These are phyloP conservation scores for Calonectria naviculata DNA, from an alignment of 2,329 filamentous ascomycete species.

Conservation along the genomic window DNA sequence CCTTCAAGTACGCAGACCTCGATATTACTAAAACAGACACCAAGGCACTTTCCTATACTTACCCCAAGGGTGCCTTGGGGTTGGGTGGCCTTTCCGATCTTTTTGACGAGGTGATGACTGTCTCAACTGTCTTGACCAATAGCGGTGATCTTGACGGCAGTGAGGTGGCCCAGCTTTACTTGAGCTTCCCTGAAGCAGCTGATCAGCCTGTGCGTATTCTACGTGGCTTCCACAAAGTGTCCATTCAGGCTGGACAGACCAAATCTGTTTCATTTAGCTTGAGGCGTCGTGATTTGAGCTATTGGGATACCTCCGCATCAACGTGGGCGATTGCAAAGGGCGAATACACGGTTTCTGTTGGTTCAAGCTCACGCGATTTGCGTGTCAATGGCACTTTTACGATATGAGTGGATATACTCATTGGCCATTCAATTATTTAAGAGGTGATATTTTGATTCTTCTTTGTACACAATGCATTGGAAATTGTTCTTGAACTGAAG, in stretches of 20 bases:
- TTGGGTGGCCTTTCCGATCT: conserved; percentile 59
- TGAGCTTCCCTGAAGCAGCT: conserved; percentile 59
- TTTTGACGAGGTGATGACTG: conserved; percentile 57
- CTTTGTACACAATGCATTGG: too few relatives aligned
- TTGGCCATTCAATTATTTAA: too few relatives aligned
- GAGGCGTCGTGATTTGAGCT: background rate
- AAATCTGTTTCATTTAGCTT: background rate
- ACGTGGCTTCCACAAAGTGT: conserved; percentile 72
- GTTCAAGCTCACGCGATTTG: background rate
- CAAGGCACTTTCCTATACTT: conserved; percentile 21
- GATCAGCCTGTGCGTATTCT: conserved; percentile 59
- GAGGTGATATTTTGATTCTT: too few relatives aligned
- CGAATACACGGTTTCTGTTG: background rate
- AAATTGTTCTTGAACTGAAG: too few relatives aligned
- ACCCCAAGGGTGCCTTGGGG: conserved; percentile 51
- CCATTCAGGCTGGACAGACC: background rate
- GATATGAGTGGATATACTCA: too few relatives aligned
- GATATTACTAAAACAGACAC: conserved; percentile 45
- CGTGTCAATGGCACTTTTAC: background rate
- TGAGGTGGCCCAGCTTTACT: conserved; percentile 61
- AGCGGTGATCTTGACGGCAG: conserved; percentile 53
- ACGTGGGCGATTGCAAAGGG: background rate
- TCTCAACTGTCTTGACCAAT: conserved; percentile 54
- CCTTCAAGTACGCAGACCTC: conserved; percentile 60
- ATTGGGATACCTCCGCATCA: background rate